Percentiles rank a stretch among this genome's conserved stretches.
Evolutionary conservation across 768 basidiomycete species (phyloP).

Genomic region (Panaeolus papilionaceus): DNA sequence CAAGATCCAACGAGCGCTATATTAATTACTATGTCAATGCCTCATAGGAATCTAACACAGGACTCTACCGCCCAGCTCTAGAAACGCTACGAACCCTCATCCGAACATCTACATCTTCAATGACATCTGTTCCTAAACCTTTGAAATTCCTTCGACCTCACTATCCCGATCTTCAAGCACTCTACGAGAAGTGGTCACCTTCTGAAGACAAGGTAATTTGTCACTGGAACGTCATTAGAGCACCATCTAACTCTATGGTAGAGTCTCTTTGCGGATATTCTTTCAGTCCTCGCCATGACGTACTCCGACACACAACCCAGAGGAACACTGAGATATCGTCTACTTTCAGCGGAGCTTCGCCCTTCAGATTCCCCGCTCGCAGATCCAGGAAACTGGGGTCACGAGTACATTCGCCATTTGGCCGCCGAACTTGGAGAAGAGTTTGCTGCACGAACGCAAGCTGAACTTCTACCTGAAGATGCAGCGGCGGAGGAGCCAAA

Average conservation of each 20-base stretch:
- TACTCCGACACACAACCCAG: constrained; percentile 98
- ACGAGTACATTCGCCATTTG: constrained; percentile 97
- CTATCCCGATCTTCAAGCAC: constrained; percentile 83
- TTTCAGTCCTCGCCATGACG: constrained; percentile 99
- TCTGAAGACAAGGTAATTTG: constrained; percentile 76
- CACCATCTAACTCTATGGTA: constrained; percentile 39
- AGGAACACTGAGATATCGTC: constrained; percentile 92
- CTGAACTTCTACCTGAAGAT: constrained; percentile 36
- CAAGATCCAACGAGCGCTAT: constrained; percentile 23
- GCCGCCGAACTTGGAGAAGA: constrained; percentile 97
- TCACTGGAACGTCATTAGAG: neutral
- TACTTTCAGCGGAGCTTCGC: constrained; percentile 77
- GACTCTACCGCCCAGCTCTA: constrained; percentile 86
- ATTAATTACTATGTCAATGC: neutral
- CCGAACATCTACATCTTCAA: constrained; percentile 95
- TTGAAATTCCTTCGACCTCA: constrained; percentile 97
- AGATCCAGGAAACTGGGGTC: constrained; percentile 97
- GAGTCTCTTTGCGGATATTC: constrained; percentile 95
- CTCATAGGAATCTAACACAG: constrained; percentile 85
- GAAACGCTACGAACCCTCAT: constrained; percentile 95
- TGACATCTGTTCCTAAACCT: constrained; percentile 99
- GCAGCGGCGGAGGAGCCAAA: constrained; percentile 35
- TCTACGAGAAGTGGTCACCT: constrained; percentile 82
- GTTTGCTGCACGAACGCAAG: constrained; percentile 74
- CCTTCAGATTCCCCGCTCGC: constrained; percentile 70